Base-by-base conservation (phyloP, 257 asterid genomes). In the Solanum gandarillasii region DNA sequence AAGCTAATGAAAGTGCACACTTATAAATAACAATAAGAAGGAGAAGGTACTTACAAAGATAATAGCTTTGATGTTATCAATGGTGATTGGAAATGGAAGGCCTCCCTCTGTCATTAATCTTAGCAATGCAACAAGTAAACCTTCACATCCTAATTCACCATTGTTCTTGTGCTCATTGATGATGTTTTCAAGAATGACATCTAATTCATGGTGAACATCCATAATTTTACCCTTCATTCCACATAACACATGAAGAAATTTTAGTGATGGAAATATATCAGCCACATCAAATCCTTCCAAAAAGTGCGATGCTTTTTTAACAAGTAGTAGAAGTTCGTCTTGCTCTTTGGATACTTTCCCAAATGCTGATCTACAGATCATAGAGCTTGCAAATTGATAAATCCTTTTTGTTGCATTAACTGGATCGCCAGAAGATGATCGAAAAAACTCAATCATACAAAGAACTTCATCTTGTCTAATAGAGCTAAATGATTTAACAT, bases 401-500 rank as follows among this genome's bases (percentile, higher is more conserved):
- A 67, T 25, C 1, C 35, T 67, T 67, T 1, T 12, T 12, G 73
- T 67, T 0, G 4, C 73, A 67, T 25, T 67, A 67, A 67, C 9
- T 25, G 73, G 5, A 9, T 12, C 73, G 25, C 73, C 20, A 25
- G 35, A 25, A 25, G 73, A 25, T 25, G 34, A 67, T 67, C 20
- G 34, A 25, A 67, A 39, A 76, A 0, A 39, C 12, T 76, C 34
- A 12, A 76, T 76, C 83, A 76, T 39, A 76, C 6, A 3, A n/a
- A 1, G 6, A 23, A 76, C 58, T 76, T 76, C 83, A 36, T 75
- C 83, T 36, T 16, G 32, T 23, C 83, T 75, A 12, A 75, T 6
- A 1, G 12, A 75, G 6, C 0, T 75, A 32, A 90, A 87, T 0
- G 87, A 88, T 65, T 76, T 89, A 2, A 91, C 92, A 46, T 88